Percentiles rank a stretch among this genome's conserved stretches.
Evolutionary conservation across 106 monocot species (phyloP).

Genomic region (Allium sativum): DNA sequence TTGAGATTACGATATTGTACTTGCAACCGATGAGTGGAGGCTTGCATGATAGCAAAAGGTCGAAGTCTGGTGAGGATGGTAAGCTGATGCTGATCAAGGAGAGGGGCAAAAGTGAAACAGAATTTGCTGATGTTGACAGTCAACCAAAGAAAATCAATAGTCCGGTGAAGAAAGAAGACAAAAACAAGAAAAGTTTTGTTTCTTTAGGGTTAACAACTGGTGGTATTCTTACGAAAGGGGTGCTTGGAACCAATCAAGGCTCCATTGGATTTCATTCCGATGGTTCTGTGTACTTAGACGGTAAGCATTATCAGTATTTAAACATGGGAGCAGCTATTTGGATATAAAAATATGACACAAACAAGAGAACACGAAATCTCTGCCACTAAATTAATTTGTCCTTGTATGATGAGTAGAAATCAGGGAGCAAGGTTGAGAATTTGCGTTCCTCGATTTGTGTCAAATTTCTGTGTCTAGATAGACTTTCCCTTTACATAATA

Average conservation of each 20-base stretch:
- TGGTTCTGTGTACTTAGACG: constrained; percentile 67
- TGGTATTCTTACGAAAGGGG: not conserved
- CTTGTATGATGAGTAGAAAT: no score
- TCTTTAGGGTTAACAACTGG: constrained; percentile 42
- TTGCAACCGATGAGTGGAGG: constrained; percentile 17
- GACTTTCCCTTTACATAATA: no score
- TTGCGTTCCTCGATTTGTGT: no score
- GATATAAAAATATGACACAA: no score
- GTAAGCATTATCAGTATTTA: constrained; percentile 15
- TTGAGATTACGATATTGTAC: constrained; percentile 62
- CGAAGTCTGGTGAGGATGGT: constrained; percentile 19
- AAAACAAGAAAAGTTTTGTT: constrained; percentile 3
- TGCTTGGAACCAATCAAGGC: constrained; percentile 44
- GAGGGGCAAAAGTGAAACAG: not conserved
- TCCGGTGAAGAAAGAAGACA: not conserved
- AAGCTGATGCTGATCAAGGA: constrained; percentile 27
- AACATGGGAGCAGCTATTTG: no score
- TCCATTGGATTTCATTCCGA: constrained; percentile 79
- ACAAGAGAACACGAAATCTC: no score
- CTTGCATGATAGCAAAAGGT: not conserved
- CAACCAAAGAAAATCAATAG: not conserved
- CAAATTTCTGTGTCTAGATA: no score
- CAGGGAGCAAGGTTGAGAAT: no score
- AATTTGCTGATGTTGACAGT: not conserved
- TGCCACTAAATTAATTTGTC: no score